phyloP scores from a whole-genome alignment of 1,284 basidiomycete genomes.

The Rhizopogon parksii region DNA sequence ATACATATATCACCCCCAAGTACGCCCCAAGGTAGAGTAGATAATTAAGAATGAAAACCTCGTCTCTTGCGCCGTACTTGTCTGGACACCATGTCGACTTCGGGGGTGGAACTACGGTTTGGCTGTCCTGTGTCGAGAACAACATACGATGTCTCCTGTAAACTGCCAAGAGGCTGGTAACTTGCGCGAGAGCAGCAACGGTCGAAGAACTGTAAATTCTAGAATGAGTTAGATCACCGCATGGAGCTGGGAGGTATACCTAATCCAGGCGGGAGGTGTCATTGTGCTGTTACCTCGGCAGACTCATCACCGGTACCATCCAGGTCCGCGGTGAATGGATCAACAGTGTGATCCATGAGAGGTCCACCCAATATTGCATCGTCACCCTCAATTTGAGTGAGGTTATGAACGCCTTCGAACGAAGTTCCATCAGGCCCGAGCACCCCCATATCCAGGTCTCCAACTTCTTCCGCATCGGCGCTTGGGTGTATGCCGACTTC shows the following conservation, averaged over 20 bases:
- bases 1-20: too few relatives aligned
- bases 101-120: not conserved
- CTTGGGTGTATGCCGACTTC: constrained; percentile 28
- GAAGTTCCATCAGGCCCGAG: constrained; percentile 60
- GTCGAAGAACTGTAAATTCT: not conserved
- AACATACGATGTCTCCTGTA: not conserved
- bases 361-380: constrained; percentile 52
- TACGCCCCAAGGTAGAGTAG: too few relatives aligned
- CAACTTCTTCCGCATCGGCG: constrained; percentile 27
- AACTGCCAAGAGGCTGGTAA: not conserved
- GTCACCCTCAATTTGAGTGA: constrained; percentile 46
- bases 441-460: constrained; percentile 49
- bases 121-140: not conserved
- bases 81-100: not conserved
- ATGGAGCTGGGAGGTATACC: not conserved
- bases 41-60: not conserved
- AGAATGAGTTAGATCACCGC: not conserved
- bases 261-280: not conserved
- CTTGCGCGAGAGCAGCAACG: not conserved
- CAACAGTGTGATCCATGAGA: constrained; percentile 50
- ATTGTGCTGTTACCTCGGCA: not conserved
- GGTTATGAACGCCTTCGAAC: constrained; percentile 46
- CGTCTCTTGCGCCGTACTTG: not conserved
- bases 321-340: constrained; percentile 42
- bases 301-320: not conserved